Base-by-base conservation (phyloP, 441 rosid species). In the Cnidoscolus chayamansa region DNA sequence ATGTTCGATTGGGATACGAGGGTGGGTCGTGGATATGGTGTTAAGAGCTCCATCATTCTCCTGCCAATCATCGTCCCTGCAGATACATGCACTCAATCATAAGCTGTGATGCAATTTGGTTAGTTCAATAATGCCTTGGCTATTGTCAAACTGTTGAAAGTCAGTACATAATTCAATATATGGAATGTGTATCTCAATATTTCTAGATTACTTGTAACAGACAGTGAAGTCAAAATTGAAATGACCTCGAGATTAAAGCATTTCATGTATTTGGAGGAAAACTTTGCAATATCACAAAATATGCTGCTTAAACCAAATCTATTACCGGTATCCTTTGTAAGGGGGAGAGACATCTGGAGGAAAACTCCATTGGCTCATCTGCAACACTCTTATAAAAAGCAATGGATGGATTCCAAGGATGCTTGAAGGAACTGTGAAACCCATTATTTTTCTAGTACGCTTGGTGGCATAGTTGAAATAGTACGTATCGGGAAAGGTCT, bases 11-110 rank as follows among this genome's bases (percentile, higher is more conserved):
- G 97, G 98, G 58, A 90, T 51, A 51, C 89, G 91, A 19, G 99
- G 99, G 81, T 92, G 93, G 10, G 98, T 91, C 88, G 93, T 89
- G 53, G 99, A 95, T 82, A 95, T 80, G 7, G 95, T 95, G 86
- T 95, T 95, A 73, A 95, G 78, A 16, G 98, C 99, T 60, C 99
- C 99, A 60, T 95, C 99, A 48, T 92, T 95, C 77, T 95, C 99
- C 75, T 71, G 86, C 99, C 99, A 95, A 64, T 95, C 98, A 77
- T 91, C 95, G 74, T 95, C 97, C 88, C 99, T 95, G 84, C 71
- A 72, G 35, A 71, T 64, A 13, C 68, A 75, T 35, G 55, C 43
- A 45, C 54, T 53, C 51, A 51, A 7, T 16, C 9, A 30, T 56
- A 37, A 72, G 56, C 65, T 64, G 54, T 30, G 35, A 59, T 61